Evolutionary conservation across 768 basidiomycete genomes (phyloP).

Genomic region (Phaffia tasmanica): DNA sequence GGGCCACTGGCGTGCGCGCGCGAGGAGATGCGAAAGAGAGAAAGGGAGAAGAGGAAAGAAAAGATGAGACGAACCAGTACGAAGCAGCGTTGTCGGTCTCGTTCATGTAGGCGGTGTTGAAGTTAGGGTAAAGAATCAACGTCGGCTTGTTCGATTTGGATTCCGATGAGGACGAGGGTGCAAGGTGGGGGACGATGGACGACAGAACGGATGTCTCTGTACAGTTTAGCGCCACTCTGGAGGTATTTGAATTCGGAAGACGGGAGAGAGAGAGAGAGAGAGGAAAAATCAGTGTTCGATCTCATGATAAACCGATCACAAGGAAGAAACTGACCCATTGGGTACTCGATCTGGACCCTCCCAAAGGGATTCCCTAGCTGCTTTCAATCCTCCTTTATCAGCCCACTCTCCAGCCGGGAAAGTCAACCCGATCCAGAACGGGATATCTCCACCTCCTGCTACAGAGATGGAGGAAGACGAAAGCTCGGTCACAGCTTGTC

Average conservation of each 20-base stretch:
- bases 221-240: constrained; percentile 23
- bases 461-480: neutral
- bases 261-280: neutral
- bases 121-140: constrained; percentile 23
- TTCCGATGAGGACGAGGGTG: neutral
- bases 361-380: constrained; percentile 12
- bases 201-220: constrained; percentile 15
- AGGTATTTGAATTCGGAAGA: neutral
- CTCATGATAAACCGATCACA: neutral
- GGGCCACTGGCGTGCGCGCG: too few relatives aligned
- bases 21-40: neutral
- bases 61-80: constrained; percentile 17
- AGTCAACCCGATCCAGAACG: constrained; percentile 22
- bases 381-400: constrained; percentile 20
- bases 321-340: neutral
- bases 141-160: constrained; percentile 4
- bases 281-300: neutral
- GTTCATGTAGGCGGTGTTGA: constrained; percentile 23
- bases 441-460: constrained; percentile 1
- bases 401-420: constrained; percentile 23
- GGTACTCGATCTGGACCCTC: constrained; percentile 2
- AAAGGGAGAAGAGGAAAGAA: neutral
- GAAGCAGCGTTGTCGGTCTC: neutral
- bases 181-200: constrained; percentile 3
- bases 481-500: constrained; percentile 48